These are phyloP conservation scores for Wickerhamiella sergipiensis DNA, from an alignment of 805 yeast species.

Conservation along the genomic window DNA sequence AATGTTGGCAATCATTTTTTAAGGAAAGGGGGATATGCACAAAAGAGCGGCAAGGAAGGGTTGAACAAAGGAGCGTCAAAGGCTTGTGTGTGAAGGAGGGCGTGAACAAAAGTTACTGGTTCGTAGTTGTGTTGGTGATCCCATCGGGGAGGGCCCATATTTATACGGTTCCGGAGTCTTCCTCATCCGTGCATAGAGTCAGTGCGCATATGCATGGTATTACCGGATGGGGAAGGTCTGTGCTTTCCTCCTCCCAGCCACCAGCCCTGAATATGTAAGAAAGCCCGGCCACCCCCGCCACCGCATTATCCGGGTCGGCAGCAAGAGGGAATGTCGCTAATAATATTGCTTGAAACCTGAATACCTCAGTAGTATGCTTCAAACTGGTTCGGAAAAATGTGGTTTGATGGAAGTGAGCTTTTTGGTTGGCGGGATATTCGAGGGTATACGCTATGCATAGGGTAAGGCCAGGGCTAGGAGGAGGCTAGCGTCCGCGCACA, in stretches of 20 bases:
- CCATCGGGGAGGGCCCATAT: background rate
- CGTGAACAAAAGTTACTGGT: background rate
- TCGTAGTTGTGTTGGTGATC: background rate
- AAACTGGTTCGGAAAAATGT: no score
- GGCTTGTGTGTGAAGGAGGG: background rate
- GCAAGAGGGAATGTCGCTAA: no score
- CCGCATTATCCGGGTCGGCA: background rate
- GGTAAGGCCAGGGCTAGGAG: no score
- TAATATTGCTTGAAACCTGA: no score
- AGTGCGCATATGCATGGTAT: background rate
- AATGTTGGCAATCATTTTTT: constrained; percentile 1
- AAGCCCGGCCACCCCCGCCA: background rate
- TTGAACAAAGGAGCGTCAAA: background rate
- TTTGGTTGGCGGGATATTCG: no score
- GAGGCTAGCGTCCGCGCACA: no score
- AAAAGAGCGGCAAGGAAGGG: background rate
- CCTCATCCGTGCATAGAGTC: background rate
- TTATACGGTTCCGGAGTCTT: background rate
- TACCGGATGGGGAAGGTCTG: background rate
- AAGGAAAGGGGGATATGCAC: background rate
- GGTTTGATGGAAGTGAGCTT: no score
- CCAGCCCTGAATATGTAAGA: background rate
- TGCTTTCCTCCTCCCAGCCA: background rate
- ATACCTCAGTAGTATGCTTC: no score
- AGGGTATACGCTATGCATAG: no score